Base-by-base conservation (phyloP, 2,329 filamentous ascomycete species). In the Huntiella abstrusa region DNA sequence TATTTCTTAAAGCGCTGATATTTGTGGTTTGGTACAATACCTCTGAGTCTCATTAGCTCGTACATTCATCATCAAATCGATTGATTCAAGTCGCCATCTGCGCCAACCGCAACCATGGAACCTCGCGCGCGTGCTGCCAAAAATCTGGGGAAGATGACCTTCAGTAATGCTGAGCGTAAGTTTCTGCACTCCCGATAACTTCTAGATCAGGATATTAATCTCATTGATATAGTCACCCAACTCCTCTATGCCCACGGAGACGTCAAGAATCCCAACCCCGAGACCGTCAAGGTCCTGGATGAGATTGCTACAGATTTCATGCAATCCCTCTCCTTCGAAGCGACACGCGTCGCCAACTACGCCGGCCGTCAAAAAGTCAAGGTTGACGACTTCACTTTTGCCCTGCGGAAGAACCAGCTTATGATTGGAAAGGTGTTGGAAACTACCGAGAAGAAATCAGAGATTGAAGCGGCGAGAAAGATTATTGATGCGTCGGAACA, bases 281-380 rank as follows among this genome's bases (percentile, higher is more conserved):
- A 86, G 58, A 95, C 87, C 7, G 72, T 94, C 50, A 78, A 82
- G 51, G 75, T 88, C 44, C 78, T 96, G 43, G 91, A 96, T 67
- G 87, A 95, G 64, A 88, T 96, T 55, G 76, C 94, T 51, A 94
- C 87, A 52, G 91, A 96, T 66, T 95, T 93, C 68, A 84, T 96
- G 59, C 85, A 93, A 59, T 85, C 91, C 60, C 79, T 91, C 46
- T 88, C 83, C 63, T 91, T 93, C 65, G 80, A 85, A 58, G 88
- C 91, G 3, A 84, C 86, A 4, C 77, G 83, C 39, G 79, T 80
- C 45, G 91, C 91, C 1, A 78, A 83, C 60, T 84, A 93, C 62
- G 78, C 83, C 2, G 81, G 86, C 0, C 82, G 91, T 2, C 84
- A 93, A 56, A 98, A 98, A 65, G 86, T 98, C 64, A 98, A 98